A percentile compares a stretch with the other conserved stretches of the same genome.
Conservation (phyloP, 2,329 filamentous ascomycete species). For the Juglanconis juglandina region DNA sequence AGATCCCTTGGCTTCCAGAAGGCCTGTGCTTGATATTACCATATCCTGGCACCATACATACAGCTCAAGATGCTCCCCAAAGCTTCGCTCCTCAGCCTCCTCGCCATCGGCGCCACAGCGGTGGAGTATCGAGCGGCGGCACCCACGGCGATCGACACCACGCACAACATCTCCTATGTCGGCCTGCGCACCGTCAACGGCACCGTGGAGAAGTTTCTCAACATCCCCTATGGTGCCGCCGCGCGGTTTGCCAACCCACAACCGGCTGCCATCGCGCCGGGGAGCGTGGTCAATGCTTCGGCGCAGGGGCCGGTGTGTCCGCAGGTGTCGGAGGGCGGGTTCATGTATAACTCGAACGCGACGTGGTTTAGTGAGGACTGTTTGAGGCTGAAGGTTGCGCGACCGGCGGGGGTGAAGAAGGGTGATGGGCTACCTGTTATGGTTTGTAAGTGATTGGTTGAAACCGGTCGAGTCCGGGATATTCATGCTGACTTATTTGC, state of each 20-base stretch:
- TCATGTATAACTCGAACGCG: background rate
- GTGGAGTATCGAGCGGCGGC: background rate
- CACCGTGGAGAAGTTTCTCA: background rate
- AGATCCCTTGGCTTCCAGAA: background rate
- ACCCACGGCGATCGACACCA: background rate
- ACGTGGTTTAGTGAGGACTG: conserved; percentile 6
- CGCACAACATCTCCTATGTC: background rate
- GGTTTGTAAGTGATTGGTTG: background rate
- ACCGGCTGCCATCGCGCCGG: background rate
- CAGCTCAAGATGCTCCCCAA: background rate
- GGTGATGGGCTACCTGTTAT: background rate
- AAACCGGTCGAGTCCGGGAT: background rate
- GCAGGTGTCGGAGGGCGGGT: background rate
- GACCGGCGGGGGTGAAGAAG: background rate
- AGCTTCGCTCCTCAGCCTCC: background rate
- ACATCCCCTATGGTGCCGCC: background rate
- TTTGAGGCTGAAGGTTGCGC: background rate
- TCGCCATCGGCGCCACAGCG: background rate
- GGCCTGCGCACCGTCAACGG: background rate
- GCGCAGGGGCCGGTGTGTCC: background rate
- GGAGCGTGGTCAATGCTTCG: background rate
- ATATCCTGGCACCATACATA: too few relatives aligned
- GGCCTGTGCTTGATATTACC: too few relatives aligned
- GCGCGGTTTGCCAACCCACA: background rate
- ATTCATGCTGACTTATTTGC: background rate